Evolutionary conservation across 2,329 filamentous ascomycete genomes (phyloP).

Genomic region (Pseudogymnoascus sp.): DNA sequence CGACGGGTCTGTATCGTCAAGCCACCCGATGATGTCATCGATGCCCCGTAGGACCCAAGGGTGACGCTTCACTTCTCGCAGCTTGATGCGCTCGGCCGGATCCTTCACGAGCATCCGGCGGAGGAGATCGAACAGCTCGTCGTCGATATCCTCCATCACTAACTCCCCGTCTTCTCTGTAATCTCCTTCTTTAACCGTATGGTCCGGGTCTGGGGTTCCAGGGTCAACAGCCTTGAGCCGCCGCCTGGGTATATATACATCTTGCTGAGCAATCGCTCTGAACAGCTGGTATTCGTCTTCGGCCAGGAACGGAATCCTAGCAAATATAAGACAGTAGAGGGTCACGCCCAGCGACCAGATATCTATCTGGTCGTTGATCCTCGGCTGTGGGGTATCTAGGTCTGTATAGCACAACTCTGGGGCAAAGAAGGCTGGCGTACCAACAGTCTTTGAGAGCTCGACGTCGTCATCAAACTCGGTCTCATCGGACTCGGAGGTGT

Average conservation of each 20-base stretch:
- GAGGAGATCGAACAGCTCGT: constrained; percentile 70
- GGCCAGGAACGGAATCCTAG: constrained; percentile 85
- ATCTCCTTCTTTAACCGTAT: constrained; percentile 45
- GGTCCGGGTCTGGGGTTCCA: constrained; percentile 23
- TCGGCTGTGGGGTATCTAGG: constrained; percentile 57
- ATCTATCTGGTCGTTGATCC: constrained; percentile 87
- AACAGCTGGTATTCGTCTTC: constrained; percentile 91
- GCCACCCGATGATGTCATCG: constrained; percentile 66
- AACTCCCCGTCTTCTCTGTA: constrained; percentile 73
- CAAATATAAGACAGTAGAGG: constrained; percentile 89
- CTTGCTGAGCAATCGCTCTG: constrained; percentile 79
- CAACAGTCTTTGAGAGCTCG: constrained; percentile 95
- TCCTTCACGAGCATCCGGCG: constrained; percentile 78
- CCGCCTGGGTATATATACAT: constrained; percentile 78
- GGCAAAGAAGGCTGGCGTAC: constrained; percentile 94
- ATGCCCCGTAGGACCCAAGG: constrained; percentile 82
- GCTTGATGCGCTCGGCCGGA: constrained; percentile 75
- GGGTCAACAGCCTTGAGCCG: constrained; percentile 70
- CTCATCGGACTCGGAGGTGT: constrained; percentile 69
- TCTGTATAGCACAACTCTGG: constrained; percentile 93
- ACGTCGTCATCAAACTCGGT: constrained; percentile 85
- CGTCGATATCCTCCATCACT: constrained; percentile 77
- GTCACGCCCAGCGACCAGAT: constrained; percentile 97
- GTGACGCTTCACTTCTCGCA: constrained; percentile 89
- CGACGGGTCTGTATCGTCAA: constrained; percentile 87